A percentile compares a stretch with the other conserved stretches of the same genome.
Conservation (phyloP, 2,329 filamentous ascomycete genomes). For the Chrysosporium keratinophilum region DNA sequence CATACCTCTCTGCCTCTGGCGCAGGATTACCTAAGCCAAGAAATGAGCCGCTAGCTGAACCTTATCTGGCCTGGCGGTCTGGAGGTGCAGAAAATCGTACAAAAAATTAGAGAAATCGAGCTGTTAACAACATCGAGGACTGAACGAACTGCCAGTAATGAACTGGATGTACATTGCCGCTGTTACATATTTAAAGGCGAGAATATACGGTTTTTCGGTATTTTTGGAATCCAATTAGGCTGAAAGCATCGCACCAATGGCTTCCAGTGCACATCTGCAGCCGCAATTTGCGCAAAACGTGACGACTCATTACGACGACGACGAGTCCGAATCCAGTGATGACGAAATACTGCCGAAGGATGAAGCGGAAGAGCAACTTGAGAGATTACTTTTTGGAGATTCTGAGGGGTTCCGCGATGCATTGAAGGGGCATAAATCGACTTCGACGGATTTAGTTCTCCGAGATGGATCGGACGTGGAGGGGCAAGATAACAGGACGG, state of each 20-base stretch:
- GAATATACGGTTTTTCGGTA: too few species aligned
- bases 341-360: conserved; percentile 48
- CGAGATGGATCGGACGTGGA: conserved; percentile 25
- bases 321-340: conserved; percentile 21
- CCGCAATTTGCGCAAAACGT: conserved; percentile 16
- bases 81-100: too few species aligned
- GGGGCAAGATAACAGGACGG: conserved; percentile 22
- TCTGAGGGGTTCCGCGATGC: conserved; percentile 68
- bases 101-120: too few species aligned
- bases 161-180: too few species aligned
- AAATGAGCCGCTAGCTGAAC: too few species aligned
- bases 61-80: too few species aligned
- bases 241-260: not conserved
- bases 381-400: conserved; percentile 80
- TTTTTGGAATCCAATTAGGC: too few species aligned
- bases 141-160: too few species aligned
- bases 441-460: conserved; percentile 30
- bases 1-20: too few species aligned
- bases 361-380: conserved; percentile 72
- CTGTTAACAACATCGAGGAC: too few species aligned
- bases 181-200: too few species aligned
- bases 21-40: too few species aligned
- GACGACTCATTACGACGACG: conserved; percentile 23
- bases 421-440: conserved; percentile 50
- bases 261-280: not conserved